A percentile compares a stretch with the other conserved stretches of the same genome.
Conservation (phyloP, 495 filamentous ascomycete genomes). For the Geoglossum glabrum region DNA sequence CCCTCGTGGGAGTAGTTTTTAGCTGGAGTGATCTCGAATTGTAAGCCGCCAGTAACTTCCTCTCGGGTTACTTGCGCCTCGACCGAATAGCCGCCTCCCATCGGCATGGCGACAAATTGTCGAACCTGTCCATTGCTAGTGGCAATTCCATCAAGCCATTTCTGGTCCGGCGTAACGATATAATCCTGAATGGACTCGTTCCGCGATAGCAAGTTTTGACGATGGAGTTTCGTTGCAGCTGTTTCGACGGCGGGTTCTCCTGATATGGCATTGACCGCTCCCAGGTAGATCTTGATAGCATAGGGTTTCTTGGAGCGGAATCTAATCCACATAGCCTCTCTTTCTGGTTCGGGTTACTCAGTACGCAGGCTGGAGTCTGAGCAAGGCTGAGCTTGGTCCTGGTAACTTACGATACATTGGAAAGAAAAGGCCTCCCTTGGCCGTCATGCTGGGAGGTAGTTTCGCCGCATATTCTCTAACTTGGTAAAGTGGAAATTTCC, state of each 20-base stretch:
- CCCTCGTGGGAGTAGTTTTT: no score
- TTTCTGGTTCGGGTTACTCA: no score
- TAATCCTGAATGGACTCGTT: conserved; percentile 13
- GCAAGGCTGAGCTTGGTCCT: no score
- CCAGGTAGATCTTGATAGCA: conserved; percentile 26
- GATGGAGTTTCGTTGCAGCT: no score
- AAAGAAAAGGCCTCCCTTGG: no score
- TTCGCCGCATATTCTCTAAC: no score
- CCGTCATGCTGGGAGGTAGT: no score
- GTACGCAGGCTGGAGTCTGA: no score
- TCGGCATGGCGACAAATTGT: conserved; percentile 26
- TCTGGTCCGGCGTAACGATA: conserved; percentile 23
- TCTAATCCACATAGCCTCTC: conserved; percentile 29
- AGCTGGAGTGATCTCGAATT: conserved; percentile 28
- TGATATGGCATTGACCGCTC: conserved; percentile 28
- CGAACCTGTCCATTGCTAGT: conserved; percentile 15
- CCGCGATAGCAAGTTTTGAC: no score
- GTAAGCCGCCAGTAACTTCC: conserved; percentile 24
- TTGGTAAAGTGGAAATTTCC: no score
- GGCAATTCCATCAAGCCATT: conserved; percentile 29
- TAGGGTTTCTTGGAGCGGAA: conserved; percentile 16
- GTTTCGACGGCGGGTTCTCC: conserved; percentile 19
- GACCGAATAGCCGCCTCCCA: conserved; percentile 25
- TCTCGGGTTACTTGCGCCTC: conserved; percentile 27
- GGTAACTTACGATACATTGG: no score